Conservation (phyloP, 768 basidiomycete genomes). For the Myochromella boudieri region DNA sequence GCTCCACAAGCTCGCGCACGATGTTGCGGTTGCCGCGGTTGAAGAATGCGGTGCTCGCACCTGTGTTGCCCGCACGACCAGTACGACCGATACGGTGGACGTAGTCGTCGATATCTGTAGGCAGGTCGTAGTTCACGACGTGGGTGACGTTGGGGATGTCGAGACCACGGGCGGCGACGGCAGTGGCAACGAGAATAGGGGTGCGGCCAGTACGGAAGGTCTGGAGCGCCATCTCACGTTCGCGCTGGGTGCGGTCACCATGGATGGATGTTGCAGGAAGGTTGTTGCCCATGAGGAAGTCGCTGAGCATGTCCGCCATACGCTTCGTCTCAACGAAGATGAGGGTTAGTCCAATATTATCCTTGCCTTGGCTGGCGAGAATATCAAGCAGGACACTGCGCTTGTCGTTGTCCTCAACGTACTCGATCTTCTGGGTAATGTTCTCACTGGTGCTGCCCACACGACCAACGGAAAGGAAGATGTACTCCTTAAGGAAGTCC, state of each 20-base stretch:
- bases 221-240: constrained; percentile 93
- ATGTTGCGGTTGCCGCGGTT: constrained; percentile 92
- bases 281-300: constrained; percentile 83
- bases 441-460: constrained; percentile 99
- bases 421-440: constrained; percentile 98
- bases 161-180: constrained; percentile 97
- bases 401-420: constrained; percentile 96
- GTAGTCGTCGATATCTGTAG: constrained; percentile 98
- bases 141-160: constrained; percentile 99
- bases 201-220: constrained; percentile 96
- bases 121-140: constrained; percentile 97
- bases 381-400: constrained; percentile 95
- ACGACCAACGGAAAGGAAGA: constrained; percentile 97
- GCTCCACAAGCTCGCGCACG: constrained; percentile 87
- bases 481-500: constrained; percentile 97
- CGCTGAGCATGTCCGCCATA: constrained; percentile 98
- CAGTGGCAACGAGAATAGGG: constrained; percentile 96
- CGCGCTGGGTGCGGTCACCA: constrained; percentile 96
- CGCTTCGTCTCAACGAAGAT: constrained; percentile 99
- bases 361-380: constrained; percentile 70
- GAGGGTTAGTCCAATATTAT: constrained; percentile 75
- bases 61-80: constrained; percentile 97
- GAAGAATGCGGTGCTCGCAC: constrained; percentile 94
- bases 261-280: constrained; percentile 96
- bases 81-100: constrained; percentile 98